Evolutionary conservation across 768 basidiomycete genomes (phyloP), one percentile per base, ranked within the genome.

Genomic region (Neoboletus magnificus): DNA sequence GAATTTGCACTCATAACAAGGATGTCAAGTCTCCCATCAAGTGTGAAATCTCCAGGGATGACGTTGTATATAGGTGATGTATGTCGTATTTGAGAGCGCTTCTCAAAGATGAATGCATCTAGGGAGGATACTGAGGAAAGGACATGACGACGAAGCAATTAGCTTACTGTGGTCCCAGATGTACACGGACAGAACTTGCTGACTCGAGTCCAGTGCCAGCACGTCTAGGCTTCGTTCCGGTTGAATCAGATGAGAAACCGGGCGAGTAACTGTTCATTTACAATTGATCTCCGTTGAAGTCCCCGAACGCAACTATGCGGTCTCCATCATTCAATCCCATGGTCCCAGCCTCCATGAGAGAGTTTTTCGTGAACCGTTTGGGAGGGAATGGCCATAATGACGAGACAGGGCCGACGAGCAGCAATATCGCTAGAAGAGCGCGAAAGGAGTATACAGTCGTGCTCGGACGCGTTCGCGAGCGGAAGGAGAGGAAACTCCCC

Each of bases 251-350:
- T 20, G 40, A 23, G 39, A 46, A 32, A 13, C 8, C 11, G 30
- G 39, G 44, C 35, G 29, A 12, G 22, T 11, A 5, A 18, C 18
- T 37, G 45, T 41, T 55, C 20, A 74, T 91, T 67, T 69, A 97
- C 93, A 91, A 89, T 69, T 98, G 94, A 71, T 98, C 93, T 5
- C 91, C 94, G 69, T 98, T 85, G 71, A 95, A 96, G 75, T 99
- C 96, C 32, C 94, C 97, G 63, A 92, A 91, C 9, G 94, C 95
- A 56, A 92, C 79, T 20, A 97, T 80, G 49, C 89, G 79, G 27
- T 83, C 85, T 50, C 83, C 80, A n/a, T 77, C 79, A 45, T 80
- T 79, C 32, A 98, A 73, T 2, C 94, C 95, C 70, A 95, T 76
- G 1, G 85, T 74, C 9, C 93, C 95, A 3, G 93, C 87, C 57